Evolutionary conservation across 2,329 filamentous ascomycete species (phyloP), one percentile per base, ranked within the genome.

Genomic region (Fonsecaea monophora): DNA sequence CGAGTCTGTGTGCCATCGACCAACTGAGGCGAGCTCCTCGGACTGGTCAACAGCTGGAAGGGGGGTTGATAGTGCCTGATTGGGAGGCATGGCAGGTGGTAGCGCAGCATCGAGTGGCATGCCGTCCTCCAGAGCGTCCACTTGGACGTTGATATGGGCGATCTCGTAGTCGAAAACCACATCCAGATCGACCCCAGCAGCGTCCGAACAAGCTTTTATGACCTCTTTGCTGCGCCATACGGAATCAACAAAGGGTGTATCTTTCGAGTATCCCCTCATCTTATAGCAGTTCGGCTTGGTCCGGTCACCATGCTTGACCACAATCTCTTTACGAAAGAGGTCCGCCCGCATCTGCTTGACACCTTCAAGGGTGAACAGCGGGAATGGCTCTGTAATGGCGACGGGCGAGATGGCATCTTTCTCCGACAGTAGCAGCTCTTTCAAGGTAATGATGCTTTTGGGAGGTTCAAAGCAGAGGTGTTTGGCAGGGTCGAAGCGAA

Each of bases 381-480:
- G 75, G 56, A 78, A 77, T 0, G 76, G 76, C 10, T 74, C 73
- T 0, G 75, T 74, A n/a, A 73, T 73, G 25, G 75, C 75, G 7
- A 74, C 64, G 13, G 73, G 66, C 0, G 74, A 74, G 13, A 75
- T 63, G 30, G 64, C 67, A 64, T 63, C 53, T 30, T 61, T 53
- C 30, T 64, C 61, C 12, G 61, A 62, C 35, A 69, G 37, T 2
- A 60, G 55, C 30, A 69, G 42, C 13, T 89, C 87, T 71, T 84
- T 81, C 86, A 89, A 89, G 6, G 80, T 85, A 68, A 85, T 77
- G 59, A 85, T 78, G 64, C 82, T 79, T 10, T 79, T 77, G 3
- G 83, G 81, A 2, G 80, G 74, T 61, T 83, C 75, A 74, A 82
- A 87, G 53, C 76, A 76, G 15, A 90, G 74, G 71, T 89, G 86